Conservation (phyloP, 768 basidiomycete genomes). For the Tubosaeta sp. region DNA sequence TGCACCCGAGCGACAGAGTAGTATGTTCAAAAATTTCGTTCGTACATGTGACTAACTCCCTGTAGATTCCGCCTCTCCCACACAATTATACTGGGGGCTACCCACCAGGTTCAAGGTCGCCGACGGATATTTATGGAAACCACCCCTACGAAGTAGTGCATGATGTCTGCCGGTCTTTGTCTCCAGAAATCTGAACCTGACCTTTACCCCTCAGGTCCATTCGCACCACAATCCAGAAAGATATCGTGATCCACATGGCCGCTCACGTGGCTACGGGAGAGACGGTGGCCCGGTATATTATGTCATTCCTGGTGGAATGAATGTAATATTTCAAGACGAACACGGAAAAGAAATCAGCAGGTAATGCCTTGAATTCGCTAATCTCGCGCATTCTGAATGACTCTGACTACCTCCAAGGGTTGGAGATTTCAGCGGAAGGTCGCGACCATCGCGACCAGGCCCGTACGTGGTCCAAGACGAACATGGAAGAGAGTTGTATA, state of each 20-base stretch:
- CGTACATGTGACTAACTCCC: not conserved
- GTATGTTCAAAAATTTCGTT: constrained; percentile 11
- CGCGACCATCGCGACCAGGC: constrained; percentile 26
- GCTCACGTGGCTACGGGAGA: constrained; percentile 14
- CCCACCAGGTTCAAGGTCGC: constrained; percentile 16
- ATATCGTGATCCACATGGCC: constrained; percentile 21
- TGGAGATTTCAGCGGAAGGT: constrained; percentile 43
- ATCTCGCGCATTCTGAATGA: not conserved
- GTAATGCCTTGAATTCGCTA: constrained; percentile 28
- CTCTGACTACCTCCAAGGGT: constrained; percentile 34
- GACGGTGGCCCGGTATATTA: constrained; percentile 43
- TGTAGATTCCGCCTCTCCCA: constrained; percentile 31
- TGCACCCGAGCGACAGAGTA: constrained; percentile 24
- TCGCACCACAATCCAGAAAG: constrained; percentile 23
- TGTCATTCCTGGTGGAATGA: constrained; percentile 60
- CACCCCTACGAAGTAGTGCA: constrained; percentile 17
- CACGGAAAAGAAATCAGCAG: constrained; percentile 60
- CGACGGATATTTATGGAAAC: constrained; percentile 29
- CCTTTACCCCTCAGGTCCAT: constrained; percentile 13
- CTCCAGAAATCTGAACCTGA: constrained; percentile 4
- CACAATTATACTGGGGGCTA: constrained; percentile 17
- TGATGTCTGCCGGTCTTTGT: constrained; percentile 5
- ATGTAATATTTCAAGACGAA: constrained; percentile 66
- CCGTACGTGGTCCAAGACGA: constrained; percentile 60
- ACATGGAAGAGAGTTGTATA: constrained; percentile 53